Base-by-base conservation (phyloP, 2,329 filamentous ascomycete genomes). In the Penicillium sp. region DNA sequence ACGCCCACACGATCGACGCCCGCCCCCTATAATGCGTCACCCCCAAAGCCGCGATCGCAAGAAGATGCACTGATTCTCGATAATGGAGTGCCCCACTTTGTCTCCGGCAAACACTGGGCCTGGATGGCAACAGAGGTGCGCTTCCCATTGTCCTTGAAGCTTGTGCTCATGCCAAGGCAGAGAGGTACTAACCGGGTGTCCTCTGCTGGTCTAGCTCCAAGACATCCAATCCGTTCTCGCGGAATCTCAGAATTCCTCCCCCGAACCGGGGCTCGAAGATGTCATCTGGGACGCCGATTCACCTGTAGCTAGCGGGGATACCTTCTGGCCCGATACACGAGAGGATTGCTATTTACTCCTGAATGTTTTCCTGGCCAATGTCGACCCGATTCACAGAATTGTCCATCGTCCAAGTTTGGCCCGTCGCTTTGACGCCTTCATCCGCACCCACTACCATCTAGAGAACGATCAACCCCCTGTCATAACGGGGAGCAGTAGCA, bases 31-130 rank as follows among this genome's bases (percentile, higher is more conserved):
- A 31, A 21, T 31, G 12, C 6, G 6, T 19, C 43, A 2, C 10
- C 25, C 1, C 12, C 8, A 31, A 12, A 6, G 27, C 2, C 27
- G 27, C 27, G 7, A 47, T 47, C 27, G n/a, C 27, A 47, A 31
- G 45, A 47, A 10, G 45, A 47, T 21, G 27, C 45, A 21, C 45
- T 47, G n/a, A 17, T 47, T 21, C 45, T 47, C 27, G 43, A 47
- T 31, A 33, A 47, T 3, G 43, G 43, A 21, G 43, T 47, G 1
- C 43, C 43, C 27, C 43, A 47, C 43, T 47, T 47, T 4, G 1
- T 47, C 17, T 15, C 43, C 12, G n/a, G n/a, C 6, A 47, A 33
- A 6, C 43, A 47, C 3, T 47, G 43, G 43, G 43, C 43, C 12
- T 47, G 43, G 43, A 47, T 47, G 43, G 43, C 43, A 6, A 25